Conservation (phyloP, 495 filamentous ascomycete species). For the Aeminium ludgeri region DNA sequence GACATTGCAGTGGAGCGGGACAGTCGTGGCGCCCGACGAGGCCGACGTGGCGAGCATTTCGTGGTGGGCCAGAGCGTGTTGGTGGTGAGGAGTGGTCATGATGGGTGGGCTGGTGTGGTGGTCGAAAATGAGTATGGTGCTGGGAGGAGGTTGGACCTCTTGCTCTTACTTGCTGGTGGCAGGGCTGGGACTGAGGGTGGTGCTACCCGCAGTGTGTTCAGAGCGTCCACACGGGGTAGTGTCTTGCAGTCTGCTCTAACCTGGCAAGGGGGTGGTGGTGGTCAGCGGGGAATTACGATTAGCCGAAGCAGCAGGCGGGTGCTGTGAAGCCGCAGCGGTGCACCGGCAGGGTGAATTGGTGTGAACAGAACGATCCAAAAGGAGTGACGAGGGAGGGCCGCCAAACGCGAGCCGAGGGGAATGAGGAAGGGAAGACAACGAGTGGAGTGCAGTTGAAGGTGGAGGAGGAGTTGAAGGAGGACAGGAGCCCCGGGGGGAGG, state of each 20-base stretch:
- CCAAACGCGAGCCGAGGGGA: constrained; percentile 6
- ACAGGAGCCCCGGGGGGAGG: not conserved
- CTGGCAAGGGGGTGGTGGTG: constrained; percentile 12
- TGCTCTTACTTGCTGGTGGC: too few species aligned
- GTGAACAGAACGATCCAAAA: constrained; percentile 13
- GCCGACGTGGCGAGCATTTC: too few species aligned
- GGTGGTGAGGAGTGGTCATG: too few species aligned
- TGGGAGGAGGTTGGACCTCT: constrained; percentile 1
- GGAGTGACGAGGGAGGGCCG: constrained; percentile 10
- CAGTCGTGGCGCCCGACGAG: constrained; percentile 13
- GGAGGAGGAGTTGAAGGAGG: not conserved
- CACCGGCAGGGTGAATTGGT: not conserved
- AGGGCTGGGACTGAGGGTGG: too few species aligned
- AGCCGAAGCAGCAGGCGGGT: constrained; percentile 9
- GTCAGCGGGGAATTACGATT: constrained; percentile 7
- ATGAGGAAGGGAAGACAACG: not conserved
- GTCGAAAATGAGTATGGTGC: not conserved
- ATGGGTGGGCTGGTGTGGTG: not conserved
- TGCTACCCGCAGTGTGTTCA: too few species aligned
- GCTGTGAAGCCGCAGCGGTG: not conserved
- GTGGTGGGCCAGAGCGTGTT: too few species aligned
- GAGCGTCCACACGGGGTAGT: too few species aligned
- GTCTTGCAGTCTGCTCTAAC: too few species aligned
- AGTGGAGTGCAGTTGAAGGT: not conserved
- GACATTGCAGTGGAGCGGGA: constrained; percentile 59